Evolutionary conservation across 176 grass and related monocot genomes (phyloP).

Genomic region (Bonia amplexicaulis): DNA sequence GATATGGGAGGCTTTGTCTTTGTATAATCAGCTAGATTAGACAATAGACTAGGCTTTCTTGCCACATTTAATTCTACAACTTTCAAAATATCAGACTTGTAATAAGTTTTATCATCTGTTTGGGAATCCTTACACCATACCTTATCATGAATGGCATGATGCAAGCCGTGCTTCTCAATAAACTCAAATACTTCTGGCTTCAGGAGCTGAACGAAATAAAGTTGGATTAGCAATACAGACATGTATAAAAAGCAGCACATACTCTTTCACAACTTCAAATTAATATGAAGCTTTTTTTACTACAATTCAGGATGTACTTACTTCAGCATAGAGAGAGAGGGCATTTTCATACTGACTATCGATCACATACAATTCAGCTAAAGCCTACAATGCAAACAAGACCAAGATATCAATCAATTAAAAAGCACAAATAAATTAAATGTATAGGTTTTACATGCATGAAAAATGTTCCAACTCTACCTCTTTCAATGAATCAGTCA

Average conservation of each 20-base stretch:
- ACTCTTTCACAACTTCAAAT: background rate
- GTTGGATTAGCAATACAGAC: constrained; percentile 12
- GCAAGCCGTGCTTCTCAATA: constrained; percentile 78
- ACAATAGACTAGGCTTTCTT: background rate
- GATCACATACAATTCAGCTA: constrained; percentile 82
- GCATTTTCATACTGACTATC: constrained; percentile 79
- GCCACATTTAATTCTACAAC: background rate
- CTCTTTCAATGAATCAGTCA: constrained; percentile 80
- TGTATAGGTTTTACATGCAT: background rate
- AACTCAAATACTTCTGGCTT: constrained; percentile 87
- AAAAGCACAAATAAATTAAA: constrained; percentile 24
- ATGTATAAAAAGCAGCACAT: constrained; percentile 7
- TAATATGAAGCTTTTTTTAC: constrained; percentile 14
- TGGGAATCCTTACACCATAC: constrained; percentile 35
- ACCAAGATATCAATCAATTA: constrained; percentile 10
- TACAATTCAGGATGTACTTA: constrained; percentile 46
- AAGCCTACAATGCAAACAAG: constrained; percentile 55
- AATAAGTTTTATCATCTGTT: background rate
- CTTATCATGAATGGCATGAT: constrained; percentile 78
- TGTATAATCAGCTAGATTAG: background rate
- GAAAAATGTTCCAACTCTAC: constrained; percentile 34
- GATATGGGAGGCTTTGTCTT: background rate
- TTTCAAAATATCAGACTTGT: background rate
- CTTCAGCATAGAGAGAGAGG: constrained; percentile 84
- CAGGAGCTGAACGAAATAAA: constrained; percentile 49